Base-by-base conservation (phyloP, 345 rosid species). In the Populus ilicifolia region DNA sequence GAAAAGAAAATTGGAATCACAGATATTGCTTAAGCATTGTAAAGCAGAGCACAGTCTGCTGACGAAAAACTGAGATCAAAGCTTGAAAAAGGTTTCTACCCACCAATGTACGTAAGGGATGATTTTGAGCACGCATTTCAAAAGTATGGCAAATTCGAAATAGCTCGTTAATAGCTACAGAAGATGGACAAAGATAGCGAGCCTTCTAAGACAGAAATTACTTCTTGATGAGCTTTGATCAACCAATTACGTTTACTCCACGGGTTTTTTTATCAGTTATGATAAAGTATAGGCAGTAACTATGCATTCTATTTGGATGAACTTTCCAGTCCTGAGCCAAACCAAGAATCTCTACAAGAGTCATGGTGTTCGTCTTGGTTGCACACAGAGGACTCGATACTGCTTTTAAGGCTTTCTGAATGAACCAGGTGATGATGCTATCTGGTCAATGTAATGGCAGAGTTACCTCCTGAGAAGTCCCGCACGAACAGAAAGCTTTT, bases 1-100 rank as follows among this genome's bases (percentile, higher is more conserved):
- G 80, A 80, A 81, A 75, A 67, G 50, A 38, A 84, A 79, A 61
- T 16, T 78, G 80, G 86, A 84, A 63, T 64, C 82, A 65, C 84
- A 81, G 50, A 76, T 78, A 65, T 70, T 84, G 76, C 84, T 75
- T 36, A 81, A 76, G 76, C 77, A 69, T 61, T 84, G 86, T 69
- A 79, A 79, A 71, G 44, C 41, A 29, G 86, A 84, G 35, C 78
- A 38, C 76, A 76, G 66, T 75, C 75, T 69, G 86, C 86, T 6
- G 76, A 76, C 23, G 76, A 75, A 67, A 81, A 79, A 62, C 76
- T 84, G 16, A 27, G 30, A 35, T 72, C 78, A 8, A 84, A 75
- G 84, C 48, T 78, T 59, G 78, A 44, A 48, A 81, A 76, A 62
- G 86, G 84, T 44, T 36, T 71, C 23, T 23, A 38, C 61, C 86